A percentile compares a stretch with the other conserved stretches of the same genome.
Evolutionary conservation across 2,329 filamentous ascomycete genomes (phyloP).

Genomic region (Cladophialophora bantiana): DNA sequence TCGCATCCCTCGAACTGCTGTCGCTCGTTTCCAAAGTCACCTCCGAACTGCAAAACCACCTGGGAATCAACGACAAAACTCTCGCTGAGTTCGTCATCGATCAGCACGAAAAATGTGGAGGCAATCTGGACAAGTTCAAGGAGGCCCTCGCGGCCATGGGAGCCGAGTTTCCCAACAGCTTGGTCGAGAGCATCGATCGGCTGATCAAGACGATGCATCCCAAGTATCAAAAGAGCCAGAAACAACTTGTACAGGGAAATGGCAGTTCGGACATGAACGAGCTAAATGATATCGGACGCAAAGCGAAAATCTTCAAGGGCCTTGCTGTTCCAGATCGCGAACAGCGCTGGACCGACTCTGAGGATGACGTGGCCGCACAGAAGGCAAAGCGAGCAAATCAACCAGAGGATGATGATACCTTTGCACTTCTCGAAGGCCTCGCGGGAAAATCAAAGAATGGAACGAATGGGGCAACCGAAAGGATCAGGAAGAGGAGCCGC

Average conservation of each 20-base stretch:
- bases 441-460: conserved; percentile 67
- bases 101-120: conserved; percentile 76
- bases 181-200: conserved; percentile 90
- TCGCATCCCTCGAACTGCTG: conserved; percentile 88
- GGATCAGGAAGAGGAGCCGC: conserved; percentile 61
- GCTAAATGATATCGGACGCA: conserved; percentile 66
- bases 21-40: conserved; percentile 95
- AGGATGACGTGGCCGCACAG: conserved; percentile 43
- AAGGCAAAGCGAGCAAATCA: conserved; percentile 42
- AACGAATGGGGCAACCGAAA: conserved; percentile 46
- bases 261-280: conserved; percentile 48
- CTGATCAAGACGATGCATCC: conserved; percentile 90
- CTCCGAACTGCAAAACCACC: conserved; percentile 90
- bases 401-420: conserved; percentile 78
- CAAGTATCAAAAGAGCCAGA: conserved; percentile 74
- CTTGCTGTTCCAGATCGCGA: conserved; percentile 84
- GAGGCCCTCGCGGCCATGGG: conserved; percentile 75
- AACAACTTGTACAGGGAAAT: conserved; percentile 48
- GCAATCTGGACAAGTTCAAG: conserved; percentile 74
- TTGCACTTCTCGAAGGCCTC: conserved; percentile 87
- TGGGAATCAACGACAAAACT: conserved; percentile 91
- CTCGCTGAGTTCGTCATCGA: conserved; percentile 96
- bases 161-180: conserved; percentile 81
- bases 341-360: conserved; percentile 60
- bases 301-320: conserved; percentile 87